Conservation (phyloP, 1,284 basidiomycete species). For the Coniferiporia sulphurascens region DNA sequence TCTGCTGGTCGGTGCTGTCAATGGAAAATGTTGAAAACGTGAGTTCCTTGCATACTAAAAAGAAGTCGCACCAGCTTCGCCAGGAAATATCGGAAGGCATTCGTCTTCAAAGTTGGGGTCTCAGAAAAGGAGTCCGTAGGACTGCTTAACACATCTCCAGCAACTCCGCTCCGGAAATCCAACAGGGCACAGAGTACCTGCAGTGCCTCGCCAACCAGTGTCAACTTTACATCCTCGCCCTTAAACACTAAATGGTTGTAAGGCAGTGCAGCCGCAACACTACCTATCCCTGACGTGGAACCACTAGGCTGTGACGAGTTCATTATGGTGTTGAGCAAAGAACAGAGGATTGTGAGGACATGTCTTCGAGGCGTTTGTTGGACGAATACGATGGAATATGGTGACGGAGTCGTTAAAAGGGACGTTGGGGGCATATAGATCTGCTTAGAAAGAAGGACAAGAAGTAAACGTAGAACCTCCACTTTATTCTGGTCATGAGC, state of each 20-base stretch:
- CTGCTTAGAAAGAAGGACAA: constrained; percentile 81
- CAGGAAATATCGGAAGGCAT: constrained; percentile 86
- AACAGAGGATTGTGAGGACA: constrained; percentile 85
- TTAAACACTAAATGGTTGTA: constrained; percentile 91
- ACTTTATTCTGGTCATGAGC: constrained; percentile 77
- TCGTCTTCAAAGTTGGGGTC: constrained; percentile 64
- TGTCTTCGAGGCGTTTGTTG: constrained; percentile 75
- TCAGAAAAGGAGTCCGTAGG: constrained; percentile 40
- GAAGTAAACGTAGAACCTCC: constrained; percentile 81
- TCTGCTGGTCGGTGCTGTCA: constrained; percentile 81
- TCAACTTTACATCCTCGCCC: constrained; percentile 70
- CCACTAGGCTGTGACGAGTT: constrained; percentile 49
- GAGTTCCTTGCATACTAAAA: background rate
- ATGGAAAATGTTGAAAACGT: background rate
- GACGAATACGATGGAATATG: constrained; percentile 72
- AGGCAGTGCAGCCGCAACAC: constrained; percentile 66
- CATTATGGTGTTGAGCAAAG: constrained; percentile 84
- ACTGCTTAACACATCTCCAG: constrained; percentile 45
- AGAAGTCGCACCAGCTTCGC: constrained; percentile 70
- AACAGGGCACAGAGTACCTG: constrained; percentile 74
- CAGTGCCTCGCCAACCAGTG: constrained; percentile 66
- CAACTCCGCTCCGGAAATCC: constrained; percentile 77
- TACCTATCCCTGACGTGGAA: constrained; percentile 44
- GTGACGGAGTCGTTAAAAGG: constrained; percentile 65
- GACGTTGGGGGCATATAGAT: constrained; percentile 75